Percentiles rank a stretch among this genome's conserved stretches.
These are phyloP conservation scores for Chytriomyces sp. DNA, from an alignment of 192 early-diverging fungal species.

Conservation along the genomic window DNA sequence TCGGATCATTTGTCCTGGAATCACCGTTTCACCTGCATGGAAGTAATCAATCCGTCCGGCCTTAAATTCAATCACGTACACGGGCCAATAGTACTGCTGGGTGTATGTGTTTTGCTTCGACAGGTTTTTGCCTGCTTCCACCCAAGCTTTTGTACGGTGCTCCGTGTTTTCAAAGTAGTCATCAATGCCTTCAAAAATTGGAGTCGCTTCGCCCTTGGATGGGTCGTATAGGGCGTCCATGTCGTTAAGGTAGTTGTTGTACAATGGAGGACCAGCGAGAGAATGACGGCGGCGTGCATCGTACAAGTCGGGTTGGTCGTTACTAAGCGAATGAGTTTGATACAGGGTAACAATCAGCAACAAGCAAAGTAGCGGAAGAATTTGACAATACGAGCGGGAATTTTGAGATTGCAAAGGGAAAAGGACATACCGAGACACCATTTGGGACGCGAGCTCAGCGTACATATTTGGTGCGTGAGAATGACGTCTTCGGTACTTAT, in stretches of 20 bases:
- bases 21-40: slow-evolving; percentile 63
- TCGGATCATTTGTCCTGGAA: slow-evolving; percentile 48
- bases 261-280: slow-evolving; percentile 51
- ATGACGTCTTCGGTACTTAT: slow-evolving; percentile 60
- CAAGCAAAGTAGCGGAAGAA: background rate
- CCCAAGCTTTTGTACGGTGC: slow-evolving; percentile 60
- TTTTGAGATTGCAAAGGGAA: background rate
- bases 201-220: slow-evolving; percentile 34
- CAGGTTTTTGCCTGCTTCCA: slow-evolving; percentile 64
- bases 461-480: slow-evolving; percentile 60
- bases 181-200: slow-evolving; percentile 58
- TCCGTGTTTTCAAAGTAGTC: slow-evolving; percentile 75
- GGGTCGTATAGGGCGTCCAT: slow-evolving; percentile 47
- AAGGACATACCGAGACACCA: slow-evolving; percentile 22
- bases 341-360: background rate
- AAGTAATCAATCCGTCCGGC: slow-evolving; percentile 84
- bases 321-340: background rate
- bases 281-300: slow-evolving; percentile 55
- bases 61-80: slow-evolving; percentile 89
- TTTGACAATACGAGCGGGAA: background rate
- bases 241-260: slow-evolving; percentile 44
- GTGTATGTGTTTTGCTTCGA: slow-evolving; percentile 49
- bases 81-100: slow-evolving; percentile 53
- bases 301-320: slow-evolving; percentile 26
- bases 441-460: slow-evolving; percentile 43